A percentile compares a stretch with the other conserved stretches of the same genome.
Conservation (phyloP, 2,329 filamentous ascomycete genomes). For the Exophiala xenobiotica region DNA sequence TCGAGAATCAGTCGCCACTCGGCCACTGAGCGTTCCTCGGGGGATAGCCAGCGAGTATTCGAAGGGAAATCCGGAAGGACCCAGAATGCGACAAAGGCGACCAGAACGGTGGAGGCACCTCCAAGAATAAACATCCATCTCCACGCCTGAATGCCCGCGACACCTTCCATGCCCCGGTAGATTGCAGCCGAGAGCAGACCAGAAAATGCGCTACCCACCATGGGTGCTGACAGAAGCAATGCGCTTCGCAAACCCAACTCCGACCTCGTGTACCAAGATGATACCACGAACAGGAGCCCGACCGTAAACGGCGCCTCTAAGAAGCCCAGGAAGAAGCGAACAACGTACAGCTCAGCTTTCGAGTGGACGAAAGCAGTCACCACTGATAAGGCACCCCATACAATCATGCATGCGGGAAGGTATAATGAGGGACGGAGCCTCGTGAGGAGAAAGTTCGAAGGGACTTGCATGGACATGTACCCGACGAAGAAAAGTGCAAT, state of each 20-base stretch:
- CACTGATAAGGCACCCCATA: background rate
- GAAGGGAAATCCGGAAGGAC: constrained; percentile 67
- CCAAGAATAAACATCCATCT: constrained; percentile 51
- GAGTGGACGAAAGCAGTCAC: background rate
- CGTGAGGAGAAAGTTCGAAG: constrained; percentile 51
- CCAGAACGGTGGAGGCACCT: constrained; percentile 61
- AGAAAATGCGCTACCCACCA: constrained; percentile 61
- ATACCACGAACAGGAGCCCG: constrained; percentile 38
- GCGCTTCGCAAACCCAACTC: constrained; percentile 56
- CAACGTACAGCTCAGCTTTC: background rate
- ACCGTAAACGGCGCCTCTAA: constrained; percentile 56
- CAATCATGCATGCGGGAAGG: constrained; percentile 14
- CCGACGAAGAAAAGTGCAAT: constrained; percentile 50
- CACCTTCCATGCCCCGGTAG: constrained; percentile 51
- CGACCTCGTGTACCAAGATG: constrained; percentile 41
- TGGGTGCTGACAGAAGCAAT: constrained; percentile 59
- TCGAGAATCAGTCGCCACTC: constrained; percentile 36
- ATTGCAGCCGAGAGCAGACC: constrained; percentile 60
- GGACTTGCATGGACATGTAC: constrained; percentile 58
- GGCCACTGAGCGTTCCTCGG: constrained; percentile 56
- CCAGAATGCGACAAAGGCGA: constrained; percentile 59
- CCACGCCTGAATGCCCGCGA: constrained; percentile 45
- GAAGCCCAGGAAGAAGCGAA: constrained; percentile 44
- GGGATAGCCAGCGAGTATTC: constrained; percentile 59
- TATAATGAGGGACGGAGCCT: constrained; percentile 35